Base-by-base conservation (phyloP, 1,284 basidiomycete species). In the Heliocybe sulcata region DNA sequence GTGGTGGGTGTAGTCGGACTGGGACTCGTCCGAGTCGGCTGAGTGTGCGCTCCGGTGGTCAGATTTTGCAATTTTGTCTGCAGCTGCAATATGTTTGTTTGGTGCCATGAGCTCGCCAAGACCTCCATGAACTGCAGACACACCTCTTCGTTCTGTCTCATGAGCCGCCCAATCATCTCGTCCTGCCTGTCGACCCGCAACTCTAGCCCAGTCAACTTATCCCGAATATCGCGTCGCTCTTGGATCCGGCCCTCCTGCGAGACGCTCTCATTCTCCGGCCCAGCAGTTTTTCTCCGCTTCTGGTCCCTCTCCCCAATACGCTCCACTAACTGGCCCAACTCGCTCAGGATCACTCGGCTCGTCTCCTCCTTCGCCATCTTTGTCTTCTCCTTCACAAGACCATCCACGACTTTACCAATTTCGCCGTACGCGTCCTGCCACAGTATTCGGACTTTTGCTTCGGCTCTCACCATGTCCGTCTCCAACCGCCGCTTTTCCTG, bases 381-480 rank as follows among this genome's bases (percentile, higher is more conserved):
- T 25, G 20, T 57, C 47, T 20, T 45, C 19, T 55, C 49, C 20
- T 49, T 48, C 14, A 54, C 47, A 22, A 52, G 35, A 1, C 56
- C 54, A 61, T 60, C 50, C 49, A 53, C 49, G 54, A 59, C 51
- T 64, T 57, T 38, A 56, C 23, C 45, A 1, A 57, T 57, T 53
- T 8, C 57, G 16, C 72, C 69, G 51, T 58, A 69, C 60, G 77
- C 73, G 56, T 66, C 65, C 51, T 64, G 66, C 47, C 78, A 60
- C 33, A 62, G 63, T 52, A 61, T 55, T 52, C 79, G 56, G 1
- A 72, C 72, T 14, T 64, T 63, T 56, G 70, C 69, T 52, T 79
- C 60, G 54, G 64, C 66, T n/a, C 61, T 60, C 55, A 78, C 38
- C 19, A 20, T 20, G 16, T 42, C 38, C 38, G 19, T 42, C 38